Conservation (phyloP, 345 rosid species). For the Populus alba region DNA sequence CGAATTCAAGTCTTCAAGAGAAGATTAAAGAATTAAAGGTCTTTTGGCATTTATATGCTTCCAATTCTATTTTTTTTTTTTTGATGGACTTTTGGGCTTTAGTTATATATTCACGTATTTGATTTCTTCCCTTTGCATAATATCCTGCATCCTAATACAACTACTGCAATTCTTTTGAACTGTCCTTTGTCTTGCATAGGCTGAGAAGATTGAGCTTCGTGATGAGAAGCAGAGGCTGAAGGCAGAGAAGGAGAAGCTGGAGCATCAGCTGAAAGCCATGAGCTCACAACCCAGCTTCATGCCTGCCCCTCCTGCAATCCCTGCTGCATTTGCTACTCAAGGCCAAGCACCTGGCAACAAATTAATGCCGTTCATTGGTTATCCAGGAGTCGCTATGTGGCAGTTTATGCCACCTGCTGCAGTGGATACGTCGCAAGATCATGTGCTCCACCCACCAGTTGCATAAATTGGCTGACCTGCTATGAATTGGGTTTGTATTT, state of each 20-base stretch:
- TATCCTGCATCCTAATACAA: not conserved
- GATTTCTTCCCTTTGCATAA: slow-evolving; percentile 3
- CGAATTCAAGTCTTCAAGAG: slow-evolving; percentile 70
- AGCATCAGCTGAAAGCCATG: slow-evolving; percentile 59
- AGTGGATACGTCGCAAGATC: slow-evolving; percentile 83
- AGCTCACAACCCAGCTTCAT: slow-evolving; percentile 65
- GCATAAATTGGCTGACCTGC: slow-evolving; percentile 29
- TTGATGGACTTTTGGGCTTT: not conserved
- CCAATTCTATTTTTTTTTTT: not conserved
- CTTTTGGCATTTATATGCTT: slow-evolving; percentile 5
- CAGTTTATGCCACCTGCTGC: slow-evolving; percentile 78
- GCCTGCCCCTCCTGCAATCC: slow-evolving; percentile 47
- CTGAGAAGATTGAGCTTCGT: slow-evolving; percentile 86
- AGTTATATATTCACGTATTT: not conserved
- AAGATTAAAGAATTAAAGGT: slow-evolving; percentile 87
- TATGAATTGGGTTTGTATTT: slow-evolving; percentile 38
- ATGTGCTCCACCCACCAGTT: slow-evolving; percentile 95
- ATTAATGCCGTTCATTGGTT: slow-evolving; percentile 62
- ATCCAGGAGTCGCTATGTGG: slow-evolving; percentile 89
- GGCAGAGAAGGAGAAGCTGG: slow-evolving; percentile 72
- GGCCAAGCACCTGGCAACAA: slow-evolving; percentile 67
- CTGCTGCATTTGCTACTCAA: slow-evolving; percentile 58
- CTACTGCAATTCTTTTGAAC: not conserved
- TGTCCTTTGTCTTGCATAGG: slow-evolving; percentile 28
- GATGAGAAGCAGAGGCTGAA: slow-evolving; percentile 79